phyloP scores from a whole-genome alignment of 2,329 filamentous ascomycete species.

The Aspergillus hortae region DNA sequence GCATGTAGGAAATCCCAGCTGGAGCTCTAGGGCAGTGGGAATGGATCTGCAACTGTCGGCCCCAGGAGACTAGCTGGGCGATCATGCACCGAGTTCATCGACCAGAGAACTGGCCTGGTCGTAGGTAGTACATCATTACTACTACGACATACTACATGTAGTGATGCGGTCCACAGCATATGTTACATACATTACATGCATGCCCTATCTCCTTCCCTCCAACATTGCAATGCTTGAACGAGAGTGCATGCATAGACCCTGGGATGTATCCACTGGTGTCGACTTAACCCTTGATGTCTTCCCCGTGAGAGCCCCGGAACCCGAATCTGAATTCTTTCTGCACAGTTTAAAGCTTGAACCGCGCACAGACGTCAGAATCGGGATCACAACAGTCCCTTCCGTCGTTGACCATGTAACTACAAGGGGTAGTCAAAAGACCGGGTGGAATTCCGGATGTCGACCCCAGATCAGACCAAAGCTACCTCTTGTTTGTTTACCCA shows the following conservation, averaged over 20 bases:
- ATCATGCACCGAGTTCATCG: background rate
- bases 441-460: no score
- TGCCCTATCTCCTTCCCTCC: background rate
- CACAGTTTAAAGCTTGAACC: constrained; percentile 14
- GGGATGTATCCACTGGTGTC: constrained; percentile 3
- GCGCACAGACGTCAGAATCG: constrained; percentile 16
- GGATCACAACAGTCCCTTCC: constrained; percentile 1
- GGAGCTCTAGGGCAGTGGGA: background rate
- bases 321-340: constrained; percentile 8
- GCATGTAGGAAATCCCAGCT: background rate
- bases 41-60: background rate
- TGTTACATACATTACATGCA: background rate
- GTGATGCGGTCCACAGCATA: background rate
- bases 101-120: background rate
- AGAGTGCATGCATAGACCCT: constrained; percentile 2
- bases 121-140: background rate
- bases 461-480: no score
- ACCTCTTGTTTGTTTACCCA: background rate
- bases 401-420: background rate
- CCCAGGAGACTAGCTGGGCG: background rate
- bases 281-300: background rate
- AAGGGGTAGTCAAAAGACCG: background rate
- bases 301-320: background rate
- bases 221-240: background rate
- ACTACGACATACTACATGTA: background rate